Conservation (phyloP, 73 alveolate genomes). For the Halteria grandinella region DNA sequence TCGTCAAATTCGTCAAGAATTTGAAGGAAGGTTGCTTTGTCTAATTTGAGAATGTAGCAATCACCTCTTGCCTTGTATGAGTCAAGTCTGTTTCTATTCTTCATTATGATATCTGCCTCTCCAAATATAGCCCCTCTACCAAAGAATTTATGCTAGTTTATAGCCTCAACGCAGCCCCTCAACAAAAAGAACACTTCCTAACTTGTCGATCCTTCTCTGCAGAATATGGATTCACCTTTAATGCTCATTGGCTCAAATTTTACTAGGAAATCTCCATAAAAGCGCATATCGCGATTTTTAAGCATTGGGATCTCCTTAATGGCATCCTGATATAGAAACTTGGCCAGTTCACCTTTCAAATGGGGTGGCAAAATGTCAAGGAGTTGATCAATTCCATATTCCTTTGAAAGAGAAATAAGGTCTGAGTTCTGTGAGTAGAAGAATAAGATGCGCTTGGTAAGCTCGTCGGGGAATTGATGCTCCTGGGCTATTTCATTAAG, state of each 20-base stretch:
- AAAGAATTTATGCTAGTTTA: background rate
- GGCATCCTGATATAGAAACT: conserved; percentile 52
- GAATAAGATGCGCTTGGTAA: conserved; percentile 16
- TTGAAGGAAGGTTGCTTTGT: conserved; percentile 20
- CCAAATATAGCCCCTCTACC: conserved; percentile 53
- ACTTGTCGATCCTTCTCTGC: conserved; percentile 32
- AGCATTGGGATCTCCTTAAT: conserved; percentile 34
- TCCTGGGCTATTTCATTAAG: conserved; percentile 6
- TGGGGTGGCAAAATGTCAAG: conserved; percentile 53
- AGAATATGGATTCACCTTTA: conserved; percentile 34
- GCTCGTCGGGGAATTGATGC: conserved; percentile 20
- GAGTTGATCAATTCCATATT: conserved; percentile 36
- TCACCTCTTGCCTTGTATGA: conserved; percentile 51
- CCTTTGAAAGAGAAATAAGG: conserved; percentile 40
- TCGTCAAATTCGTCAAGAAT: conserved; percentile 55
- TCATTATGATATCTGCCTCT: conserved; percentile 47
- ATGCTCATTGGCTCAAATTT: conserved; percentile 56
- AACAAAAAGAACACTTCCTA: conserved; percentile 50
- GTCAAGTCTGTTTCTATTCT: conserved; percentile 1
- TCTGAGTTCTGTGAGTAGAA: conserved; percentile 46
- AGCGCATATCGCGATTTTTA: conserved; percentile 13
- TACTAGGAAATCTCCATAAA: conserved; percentile 40
- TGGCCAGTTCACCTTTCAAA: conserved; percentile 47
- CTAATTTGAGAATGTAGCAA: conserved; percentile 52
- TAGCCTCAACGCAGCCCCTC: conserved; percentile 46